phyloP scores from a whole-genome alignment of 768 basidiomycete species.

The Rhizopogon vinicolor region DNA sequence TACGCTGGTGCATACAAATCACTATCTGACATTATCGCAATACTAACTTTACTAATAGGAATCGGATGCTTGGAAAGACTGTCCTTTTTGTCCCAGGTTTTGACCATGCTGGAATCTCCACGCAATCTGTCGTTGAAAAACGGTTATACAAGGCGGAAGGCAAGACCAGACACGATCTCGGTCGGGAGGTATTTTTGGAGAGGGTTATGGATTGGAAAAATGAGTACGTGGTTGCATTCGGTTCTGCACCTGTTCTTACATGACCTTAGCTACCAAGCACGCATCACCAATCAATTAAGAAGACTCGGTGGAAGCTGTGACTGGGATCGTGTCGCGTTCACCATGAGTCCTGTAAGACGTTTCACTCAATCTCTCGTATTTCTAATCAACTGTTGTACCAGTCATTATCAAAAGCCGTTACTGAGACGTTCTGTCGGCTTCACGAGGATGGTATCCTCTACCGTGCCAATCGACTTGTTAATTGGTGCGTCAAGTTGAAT shows the following conservation, averaged over 20 bases:
- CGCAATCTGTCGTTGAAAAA: constrained; percentile 96
- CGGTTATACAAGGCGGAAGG: constrained; percentile 80
- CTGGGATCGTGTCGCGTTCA: constrained; percentile 93
- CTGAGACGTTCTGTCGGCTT: constrained; percentile 86
- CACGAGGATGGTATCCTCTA: constrained; percentile 92
- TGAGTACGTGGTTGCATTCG: constrained; percentile 54
- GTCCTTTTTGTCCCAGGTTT: constrained; percentile 91
- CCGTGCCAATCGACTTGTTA: constrained; percentile 93
- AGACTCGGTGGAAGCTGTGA: constrained; percentile 92
- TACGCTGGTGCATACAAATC: constrained; percentile 67
- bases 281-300: constrained; percentile 85
- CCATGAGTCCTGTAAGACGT: constrained; percentile 74
- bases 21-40: neutral
- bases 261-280: constrained; percentile 72
- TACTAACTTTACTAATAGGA: constrained; percentile 42
- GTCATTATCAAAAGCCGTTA: constrained; percentile 80
- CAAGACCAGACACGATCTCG: constrained; percentile 88
- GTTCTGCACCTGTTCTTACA: neutral
- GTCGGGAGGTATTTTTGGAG: constrained; percentile 85
- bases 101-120: constrained; percentile 98
- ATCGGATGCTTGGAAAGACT: constrained; percentile 93
- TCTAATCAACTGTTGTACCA: constrained; percentile 20
- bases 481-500: constrained; percentile 96
- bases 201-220: constrained; percentile 97
- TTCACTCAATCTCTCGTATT: neutral